Evolutionary conservation across 768 basidiomycete genomes (phyloP).

Genomic region (Mycena floridula): DNA sequence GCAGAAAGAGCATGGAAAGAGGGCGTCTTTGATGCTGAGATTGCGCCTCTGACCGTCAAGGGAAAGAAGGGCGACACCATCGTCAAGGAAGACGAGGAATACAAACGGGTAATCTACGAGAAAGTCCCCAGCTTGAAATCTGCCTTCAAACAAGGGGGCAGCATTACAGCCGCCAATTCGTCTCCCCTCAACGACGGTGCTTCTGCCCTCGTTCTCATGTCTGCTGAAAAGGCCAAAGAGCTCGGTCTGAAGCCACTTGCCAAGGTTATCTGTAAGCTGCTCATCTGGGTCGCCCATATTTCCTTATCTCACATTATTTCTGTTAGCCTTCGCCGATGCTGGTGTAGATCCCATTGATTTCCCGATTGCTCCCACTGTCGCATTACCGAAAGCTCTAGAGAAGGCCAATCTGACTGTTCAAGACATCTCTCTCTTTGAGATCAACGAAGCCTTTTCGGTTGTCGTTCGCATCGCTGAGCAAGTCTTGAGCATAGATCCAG

Average conservation of each 20-base stretch:
- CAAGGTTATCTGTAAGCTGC: conserved; percentile 81
- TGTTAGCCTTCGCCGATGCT: conserved; percentile 88
- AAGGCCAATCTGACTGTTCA: conserved; percentile 76
- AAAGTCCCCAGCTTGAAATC: conserved; percentile 87
- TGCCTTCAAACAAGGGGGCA: conserved; percentile 84
- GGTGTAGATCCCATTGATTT: conserved; percentile 97
- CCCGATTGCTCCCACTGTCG: conserved; percentile 90
- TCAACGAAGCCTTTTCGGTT: conserved; percentile 97
- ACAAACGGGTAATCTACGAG: conserved; percentile 92
- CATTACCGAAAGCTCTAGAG: conserved; percentile 83
- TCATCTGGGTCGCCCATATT: conserved; percentile 2
- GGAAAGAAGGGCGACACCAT: conserved; percentile 91
- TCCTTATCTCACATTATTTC: conserved; percentile 2
- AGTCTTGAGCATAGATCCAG: conserved; percentile 73
- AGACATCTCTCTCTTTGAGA: conserved; percentile 89
- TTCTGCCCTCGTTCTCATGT: conserved; percentile 91
- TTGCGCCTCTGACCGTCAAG: conserved; percentile 85
- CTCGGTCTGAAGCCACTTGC: conserved; percentile 91
- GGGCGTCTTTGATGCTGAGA: conserved; percentile 81
- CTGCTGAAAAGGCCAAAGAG: conserved; percentile 86
- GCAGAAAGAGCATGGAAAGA: conserved; percentile 87
- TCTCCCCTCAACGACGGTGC: conserved; percentile 95
- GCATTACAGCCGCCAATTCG: conserved; percentile 95
- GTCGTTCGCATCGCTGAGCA: conserved; percentile 91
- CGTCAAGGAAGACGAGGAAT: conserved; percentile 94